Evolutionary conservation across 148 eudicot genomes (phyloP).

Genomic region (Mesembryanthemum crystallinum): DNA sequence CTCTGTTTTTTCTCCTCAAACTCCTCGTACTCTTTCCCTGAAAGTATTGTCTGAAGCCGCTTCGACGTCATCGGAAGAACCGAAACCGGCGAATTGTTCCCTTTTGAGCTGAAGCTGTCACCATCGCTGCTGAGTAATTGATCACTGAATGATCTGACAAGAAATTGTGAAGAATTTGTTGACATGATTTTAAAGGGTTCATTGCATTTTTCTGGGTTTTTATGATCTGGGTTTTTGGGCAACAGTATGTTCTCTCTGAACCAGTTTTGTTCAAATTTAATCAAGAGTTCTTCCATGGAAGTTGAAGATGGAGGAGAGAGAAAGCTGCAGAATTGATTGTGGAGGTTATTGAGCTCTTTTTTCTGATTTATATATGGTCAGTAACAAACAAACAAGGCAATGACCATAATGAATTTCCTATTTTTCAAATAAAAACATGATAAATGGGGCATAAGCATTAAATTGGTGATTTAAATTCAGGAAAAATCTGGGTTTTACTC

Average conservation of each 20-base stretch:
- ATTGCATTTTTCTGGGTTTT: not conserved
- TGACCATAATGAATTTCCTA: no score
- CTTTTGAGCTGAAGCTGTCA: conserved; percentile 1
- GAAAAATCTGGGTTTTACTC: not conserved
- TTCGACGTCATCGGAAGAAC: conserved; percentile 26
- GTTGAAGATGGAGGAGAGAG: not conserved
- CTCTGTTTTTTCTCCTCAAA: conserved; percentile 7
- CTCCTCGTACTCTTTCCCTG: conserved; percentile 29
- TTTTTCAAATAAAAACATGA: not conserved
- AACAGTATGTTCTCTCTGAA: not conserved
- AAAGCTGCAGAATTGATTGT: not conserved
- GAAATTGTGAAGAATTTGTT: not conserved
- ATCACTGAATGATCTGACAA: conserved; percentile 15
- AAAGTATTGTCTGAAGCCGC: conserved; percentile 26
- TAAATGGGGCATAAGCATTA: not conserved
- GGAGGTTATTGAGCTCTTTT: not conserved
- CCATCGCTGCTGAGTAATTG: not conserved
- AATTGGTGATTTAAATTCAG: not conserved
- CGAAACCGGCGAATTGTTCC: conserved; percentile 29
- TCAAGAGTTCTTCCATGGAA: not conserved
- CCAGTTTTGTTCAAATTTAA: not conserved
- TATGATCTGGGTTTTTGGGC: not conserved
- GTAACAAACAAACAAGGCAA: no score
- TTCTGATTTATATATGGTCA: not conserved
- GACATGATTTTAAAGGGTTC: not conserved